phyloP scores from a whole-genome alignment of 805 yeast species.

The Millerago galiae region DNA sequence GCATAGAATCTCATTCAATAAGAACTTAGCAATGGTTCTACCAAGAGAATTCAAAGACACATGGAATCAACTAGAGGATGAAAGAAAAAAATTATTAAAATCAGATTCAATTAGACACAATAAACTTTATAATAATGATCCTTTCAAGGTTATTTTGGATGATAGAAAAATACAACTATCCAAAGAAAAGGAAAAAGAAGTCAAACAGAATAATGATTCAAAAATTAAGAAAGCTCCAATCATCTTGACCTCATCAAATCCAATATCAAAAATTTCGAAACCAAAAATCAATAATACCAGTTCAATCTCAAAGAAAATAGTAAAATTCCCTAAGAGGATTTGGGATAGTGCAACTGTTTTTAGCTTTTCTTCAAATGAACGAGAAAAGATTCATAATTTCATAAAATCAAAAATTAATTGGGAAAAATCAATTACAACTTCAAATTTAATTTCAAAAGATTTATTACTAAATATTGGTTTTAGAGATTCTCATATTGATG shows the following conservation, averaged over 20 bases:
- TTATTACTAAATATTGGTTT: constrained; percentile 54
- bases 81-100: constrained; percentile 43
- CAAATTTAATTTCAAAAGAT: constrained; percentile 10
- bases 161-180: constrained; percentile 39
- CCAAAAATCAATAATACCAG: constrained; percentile 9
- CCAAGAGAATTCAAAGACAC: constrained; percentile 76
- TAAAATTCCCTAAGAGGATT: constrained; percentile 40
- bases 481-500: constrained; percentile 59
- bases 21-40: constrained; percentile 79
- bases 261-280: neutral
- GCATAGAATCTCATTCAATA: constrained; percentile 71
- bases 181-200: constrained; percentile 40
- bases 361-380: constrained; percentile 56
- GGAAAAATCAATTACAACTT: constrained; percentile 23
- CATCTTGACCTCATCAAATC: constrained; percentile 29
- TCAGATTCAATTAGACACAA: constrained; percentile 43
- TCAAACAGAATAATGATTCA: constrained; percentile 40
- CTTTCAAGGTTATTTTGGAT: constrained; percentile 65
- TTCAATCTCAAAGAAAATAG: constrained; percentile 13
- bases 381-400: constrained; percentile 56
- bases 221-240: constrained; percentile 44
- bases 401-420: constrained; percentile 54
- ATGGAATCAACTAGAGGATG: constrained; percentile 69
- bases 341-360: constrained; percentile 71
- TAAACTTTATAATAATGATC: constrained; percentile 59